phyloP scores from a whole-genome alignment of 148 eudicot genomes.

The Persicaria maculosa region DNA sequence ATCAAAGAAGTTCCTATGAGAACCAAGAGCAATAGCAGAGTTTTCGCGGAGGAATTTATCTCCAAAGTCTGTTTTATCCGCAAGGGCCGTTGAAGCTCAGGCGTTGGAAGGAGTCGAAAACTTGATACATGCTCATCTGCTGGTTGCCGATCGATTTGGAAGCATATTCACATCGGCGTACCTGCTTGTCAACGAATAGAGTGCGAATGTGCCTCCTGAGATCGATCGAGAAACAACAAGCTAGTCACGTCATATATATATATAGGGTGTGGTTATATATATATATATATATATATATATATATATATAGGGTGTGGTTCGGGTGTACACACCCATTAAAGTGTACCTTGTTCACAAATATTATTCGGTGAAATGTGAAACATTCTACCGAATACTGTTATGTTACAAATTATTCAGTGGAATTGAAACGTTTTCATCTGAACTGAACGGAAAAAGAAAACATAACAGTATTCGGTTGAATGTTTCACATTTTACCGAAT shows the following conservation, averaged over 20 bases:
- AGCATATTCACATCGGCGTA: slow-evolving; percentile 43
- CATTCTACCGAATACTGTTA: too few relatives aligned
- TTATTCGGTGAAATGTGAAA: too few relatives aligned
- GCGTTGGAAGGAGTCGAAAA: slow-evolving; percentile 54
- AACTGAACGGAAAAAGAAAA: too few relatives aligned
- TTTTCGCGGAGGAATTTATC: slow-evolving; percentile 16
- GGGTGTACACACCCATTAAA: too few relatives aligned
- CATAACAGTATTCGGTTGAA: too few relatives aligned
- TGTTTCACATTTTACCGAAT: too few relatives aligned
- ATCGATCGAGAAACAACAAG: neutral
- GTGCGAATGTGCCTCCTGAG: slow-evolving; percentile 43
- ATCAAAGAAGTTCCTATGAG: slow-evolving; percentile 34
- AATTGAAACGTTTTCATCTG: too few relatives aligned
- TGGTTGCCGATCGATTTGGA: slow-evolving; percentile 59
- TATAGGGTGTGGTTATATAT: neutral
- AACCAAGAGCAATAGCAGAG: slow-evolving; percentile 20
- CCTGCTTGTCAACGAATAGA: slow-evolving; percentile 30
- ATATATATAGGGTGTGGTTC: too few relatives aligned
- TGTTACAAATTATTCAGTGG: too few relatives aligned
- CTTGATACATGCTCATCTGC: slow-evolving; percentile 79
- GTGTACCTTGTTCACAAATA: too few relatives aligned
- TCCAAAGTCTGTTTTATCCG: slow-evolving; percentile 35
- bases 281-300: too few relatives aligned
- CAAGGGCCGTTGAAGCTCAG: slow-evolving; percentile 40
- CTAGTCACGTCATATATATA: neutral